phyloP scores from a whole-genome alignment of 345 rosid species.

The Fremontodendron californicum region DNA sequence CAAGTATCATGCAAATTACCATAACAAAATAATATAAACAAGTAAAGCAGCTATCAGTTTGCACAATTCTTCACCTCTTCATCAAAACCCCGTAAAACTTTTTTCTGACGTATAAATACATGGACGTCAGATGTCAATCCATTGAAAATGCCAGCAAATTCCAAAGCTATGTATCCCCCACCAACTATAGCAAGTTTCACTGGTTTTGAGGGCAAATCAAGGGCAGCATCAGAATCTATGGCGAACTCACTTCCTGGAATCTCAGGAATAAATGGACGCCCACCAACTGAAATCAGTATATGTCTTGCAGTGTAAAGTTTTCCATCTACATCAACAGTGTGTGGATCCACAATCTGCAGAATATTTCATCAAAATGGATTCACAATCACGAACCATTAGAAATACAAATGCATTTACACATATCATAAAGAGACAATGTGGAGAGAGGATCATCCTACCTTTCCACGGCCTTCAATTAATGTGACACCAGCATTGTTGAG shows the following conservation, averaged over 20 bases:
- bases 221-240: constrained; percentile 94
- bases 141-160: constrained; percentile 89
- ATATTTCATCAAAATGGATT: background rate
- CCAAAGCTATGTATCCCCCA: constrained; percentile 87
- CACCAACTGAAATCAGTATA: constrained; percentile 84
- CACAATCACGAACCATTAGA: background rate
- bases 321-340: constrained; percentile 84
- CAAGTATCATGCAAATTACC: background rate
- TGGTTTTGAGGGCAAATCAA: constrained; percentile 86
- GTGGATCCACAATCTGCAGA: constrained; percentile 72
- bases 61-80: constrained; percentile 61
- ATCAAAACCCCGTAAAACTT: constrained; percentile 90
- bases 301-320: constrained; percentile 65
- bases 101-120: constrained; percentile 88
- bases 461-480: constrained; percentile 91
- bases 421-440: background rate
- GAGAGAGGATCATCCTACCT: constrained; percentile 41
- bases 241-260: constrained; percentile 83
- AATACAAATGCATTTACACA: background rate
- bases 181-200: constrained; percentile 81
- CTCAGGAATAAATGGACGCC: constrained; percentile 84
- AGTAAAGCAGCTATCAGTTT: constrained; percentile 1
- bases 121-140: constrained; percentile 82
- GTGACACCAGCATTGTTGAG: constrained; percentile 66
- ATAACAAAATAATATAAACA: background rate